A percentile compares a stretch with the other conserved stretches of the same genome.
Evolutionary conservation across 2,329 filamentous ascomycete species (phyloP).

Genomic region (Aspergillus thermomutatus): DNA sequence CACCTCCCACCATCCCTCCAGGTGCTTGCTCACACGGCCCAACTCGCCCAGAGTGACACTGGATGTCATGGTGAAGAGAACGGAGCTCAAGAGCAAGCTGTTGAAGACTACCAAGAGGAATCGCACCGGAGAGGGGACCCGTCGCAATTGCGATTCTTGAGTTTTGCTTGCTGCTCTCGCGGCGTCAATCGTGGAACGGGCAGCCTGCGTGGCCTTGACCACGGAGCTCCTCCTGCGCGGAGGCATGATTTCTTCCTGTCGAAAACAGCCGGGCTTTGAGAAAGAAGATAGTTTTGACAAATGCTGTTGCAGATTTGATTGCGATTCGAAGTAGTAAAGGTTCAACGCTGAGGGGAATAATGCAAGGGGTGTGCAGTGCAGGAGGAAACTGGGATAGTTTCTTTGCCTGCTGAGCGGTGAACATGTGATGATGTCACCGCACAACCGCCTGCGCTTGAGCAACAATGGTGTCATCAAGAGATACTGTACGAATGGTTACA

Average conservation of each 20-base stretch:
- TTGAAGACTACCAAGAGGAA: slow-evolving; percentile 48
- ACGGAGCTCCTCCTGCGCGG: slow-evolving; percentile 23
- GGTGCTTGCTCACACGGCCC: slow-evolving; percentile 61
- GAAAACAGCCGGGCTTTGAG: no score
- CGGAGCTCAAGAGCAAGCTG: slow-evolving; percentile 60
- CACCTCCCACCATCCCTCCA: slow-evolving; percentile 62
- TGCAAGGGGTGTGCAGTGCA: slow-evolving; percentile 2
- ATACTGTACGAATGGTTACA: not conserved
- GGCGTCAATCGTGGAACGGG: slow-evolving; percentile 11
- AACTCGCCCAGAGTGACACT: slow-evolving; percentile 64
- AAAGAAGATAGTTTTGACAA: not conserved
- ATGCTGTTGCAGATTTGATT: not conserved
- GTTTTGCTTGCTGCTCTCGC: slow-evolving; percentile 4
- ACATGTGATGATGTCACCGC: slow-evolving; percentile 35
- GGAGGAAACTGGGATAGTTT: slow-evolving; percentile 11
- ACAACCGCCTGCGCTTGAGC: not conserved
- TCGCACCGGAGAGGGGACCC: slow-evolving; percentile 33
- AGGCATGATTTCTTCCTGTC: slow-evolving; percentile 9
- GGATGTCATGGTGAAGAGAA: slow-evolving; percentile 62
- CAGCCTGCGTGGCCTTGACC: slow-evolving; percentile 3
- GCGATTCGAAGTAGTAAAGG: not conserved
- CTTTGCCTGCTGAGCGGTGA: slow-evolving; percentile 26
- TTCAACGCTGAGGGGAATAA: not conserved
- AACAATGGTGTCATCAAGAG: slow-evolving; percentile 4
- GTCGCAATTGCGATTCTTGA: slow-evolving; percentile 18